Evolutionary conservation across 164 flowering plant species (phyloP).

Genomic region (Brasenia schreberi): DNA sequence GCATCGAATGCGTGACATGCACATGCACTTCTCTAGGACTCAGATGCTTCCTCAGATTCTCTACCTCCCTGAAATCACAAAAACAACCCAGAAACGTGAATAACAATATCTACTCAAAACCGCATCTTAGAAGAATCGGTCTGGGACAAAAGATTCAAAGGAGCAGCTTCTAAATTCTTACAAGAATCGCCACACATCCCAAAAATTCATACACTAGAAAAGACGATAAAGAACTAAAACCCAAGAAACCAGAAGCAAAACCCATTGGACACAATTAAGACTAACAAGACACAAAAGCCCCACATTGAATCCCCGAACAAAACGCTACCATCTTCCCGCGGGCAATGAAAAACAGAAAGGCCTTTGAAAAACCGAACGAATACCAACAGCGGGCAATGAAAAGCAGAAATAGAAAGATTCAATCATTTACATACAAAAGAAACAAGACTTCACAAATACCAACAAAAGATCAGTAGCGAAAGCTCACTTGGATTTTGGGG

Average conservation of each 20-base stretch:
- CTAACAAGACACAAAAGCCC: too few species aligned
- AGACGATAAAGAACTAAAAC: too few species aligned
- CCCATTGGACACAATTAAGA: too few species aligned
- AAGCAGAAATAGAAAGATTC: too few species aligned
- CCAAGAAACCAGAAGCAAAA: too few species aligned
- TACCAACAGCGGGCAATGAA: too few species aligned
- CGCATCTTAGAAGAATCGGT: too few species aligned
- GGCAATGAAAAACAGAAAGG: not conserved
- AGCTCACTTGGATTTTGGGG: constrained; percentile 33
- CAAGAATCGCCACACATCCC: not conserved
- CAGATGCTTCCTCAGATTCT: constrained; percentile 40
- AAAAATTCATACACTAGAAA: not conserved
- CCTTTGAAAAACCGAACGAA: not conserved
- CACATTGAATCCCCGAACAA: not conserved
- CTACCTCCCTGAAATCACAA: constrained; percentile 27
- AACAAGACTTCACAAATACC: not conserved
- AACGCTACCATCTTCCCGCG: not conserved
- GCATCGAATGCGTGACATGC: constrained; percentile 65
- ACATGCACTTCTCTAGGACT: constrained; percentile 47
- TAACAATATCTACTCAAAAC: too few species aligned
- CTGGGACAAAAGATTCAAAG: too few species aligned
- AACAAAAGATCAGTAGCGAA: not conserved
- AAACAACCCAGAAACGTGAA: not conserved
- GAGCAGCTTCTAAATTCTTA: too few species aligned
- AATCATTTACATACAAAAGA: too few species aligned